Evolutionary conservation across 306 rosid genomes (phyloP).

Genomic region (Hylodesmum podocarpum): DNA sequence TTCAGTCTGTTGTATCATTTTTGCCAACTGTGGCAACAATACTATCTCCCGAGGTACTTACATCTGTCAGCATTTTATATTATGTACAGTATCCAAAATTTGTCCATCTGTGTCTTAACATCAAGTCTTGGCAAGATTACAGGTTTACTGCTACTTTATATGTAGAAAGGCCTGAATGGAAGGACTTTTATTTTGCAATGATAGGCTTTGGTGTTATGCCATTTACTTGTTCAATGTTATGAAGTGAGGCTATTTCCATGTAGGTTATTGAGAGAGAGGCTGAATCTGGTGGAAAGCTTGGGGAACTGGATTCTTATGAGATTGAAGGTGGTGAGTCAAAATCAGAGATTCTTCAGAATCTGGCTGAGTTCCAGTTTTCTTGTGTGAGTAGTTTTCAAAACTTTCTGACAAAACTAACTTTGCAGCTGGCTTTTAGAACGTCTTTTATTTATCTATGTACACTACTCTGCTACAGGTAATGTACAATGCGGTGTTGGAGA

Average conservation of each 20-base stretch:
- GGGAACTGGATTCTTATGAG: conserved; percentile 88
- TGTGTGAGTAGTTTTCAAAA: conserved; percentile 63
- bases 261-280: conserved; percentile 84
- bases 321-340: conserved; percentile 97
- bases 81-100: neutral
- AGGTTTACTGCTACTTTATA: neutral
- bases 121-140: neutral
- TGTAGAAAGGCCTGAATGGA: conserved; percentile 1
- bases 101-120: neutral
- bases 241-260: conserved; percentile 14
- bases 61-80: neutral
- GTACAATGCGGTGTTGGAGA: conserved; percentile 94
- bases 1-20: conserved; percentile 78
- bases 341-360: conserved; percentile 88
- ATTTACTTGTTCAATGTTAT: conserved; percentile 4
- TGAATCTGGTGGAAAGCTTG: conserved; percentile 85
- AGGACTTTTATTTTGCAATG: neutral
- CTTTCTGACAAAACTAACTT: neutral
- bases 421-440: neutral
- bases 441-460: neutral
- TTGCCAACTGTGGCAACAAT: conserved; percentile 74
- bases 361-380: conserved; percentile 94
- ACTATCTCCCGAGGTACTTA: conserved; percentile 88
- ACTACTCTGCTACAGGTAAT: conserved; percentile 50
- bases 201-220: conserved; percentile 14